A percentile compares a stretch with the other conserved stretches of the same genome.
Evolutionary conservation across 345 rosid genomes (phyloP).

Genomic region (Boechera stricta): DNA sequence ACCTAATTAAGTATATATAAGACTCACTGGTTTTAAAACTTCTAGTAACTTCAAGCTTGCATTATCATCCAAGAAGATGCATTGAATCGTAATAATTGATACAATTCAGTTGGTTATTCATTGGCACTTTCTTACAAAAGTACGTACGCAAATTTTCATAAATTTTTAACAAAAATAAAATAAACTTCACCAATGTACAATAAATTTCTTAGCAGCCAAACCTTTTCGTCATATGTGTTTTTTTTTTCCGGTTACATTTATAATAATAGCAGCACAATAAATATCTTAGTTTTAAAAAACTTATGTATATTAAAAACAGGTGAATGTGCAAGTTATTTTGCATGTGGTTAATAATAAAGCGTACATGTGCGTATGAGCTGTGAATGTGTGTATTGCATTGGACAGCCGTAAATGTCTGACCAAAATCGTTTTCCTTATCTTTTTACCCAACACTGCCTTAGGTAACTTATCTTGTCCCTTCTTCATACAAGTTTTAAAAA

Average conservation of each 20-base stretch:
- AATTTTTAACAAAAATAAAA: background rate
- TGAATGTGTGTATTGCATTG: slow-evolving; percentile 38
- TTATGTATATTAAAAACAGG: slow-evolving; percentile 17
- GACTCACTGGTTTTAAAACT: no score
- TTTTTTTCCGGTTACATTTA: background rate
- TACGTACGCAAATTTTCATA: background rate
- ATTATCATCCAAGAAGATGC: background rate
- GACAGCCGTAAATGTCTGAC: slow-evolving; percentile 46
- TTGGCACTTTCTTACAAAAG: background rate
- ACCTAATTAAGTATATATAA: no score
- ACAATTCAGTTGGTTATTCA: background rate
- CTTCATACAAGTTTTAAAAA: background rate
- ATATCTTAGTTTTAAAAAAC: background rate
- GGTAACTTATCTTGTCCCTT: slow-evolving; percentile 29
- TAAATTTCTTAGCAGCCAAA: background rate
- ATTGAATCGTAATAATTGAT: background rate
- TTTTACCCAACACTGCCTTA: slow-evolving; percentile 24
- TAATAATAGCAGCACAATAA: background rate
- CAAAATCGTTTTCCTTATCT: slow-evolving; percentile 33
- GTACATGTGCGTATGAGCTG: slow-evolving; percentile 44
- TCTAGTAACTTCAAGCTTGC: background rate
- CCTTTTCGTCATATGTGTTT: background rate
- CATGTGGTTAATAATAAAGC: slow-evolving; percentile 41
- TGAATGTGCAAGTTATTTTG: slow-evolving; percentile 22
- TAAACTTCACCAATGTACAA: background rate